A percentile compares a stretch with the other conserved stretches of the same genome.
phyloP scores from a whole-genome alignment of 1,284 basidiomycete genomes.

The Austropuccinia psidii region DNA sequence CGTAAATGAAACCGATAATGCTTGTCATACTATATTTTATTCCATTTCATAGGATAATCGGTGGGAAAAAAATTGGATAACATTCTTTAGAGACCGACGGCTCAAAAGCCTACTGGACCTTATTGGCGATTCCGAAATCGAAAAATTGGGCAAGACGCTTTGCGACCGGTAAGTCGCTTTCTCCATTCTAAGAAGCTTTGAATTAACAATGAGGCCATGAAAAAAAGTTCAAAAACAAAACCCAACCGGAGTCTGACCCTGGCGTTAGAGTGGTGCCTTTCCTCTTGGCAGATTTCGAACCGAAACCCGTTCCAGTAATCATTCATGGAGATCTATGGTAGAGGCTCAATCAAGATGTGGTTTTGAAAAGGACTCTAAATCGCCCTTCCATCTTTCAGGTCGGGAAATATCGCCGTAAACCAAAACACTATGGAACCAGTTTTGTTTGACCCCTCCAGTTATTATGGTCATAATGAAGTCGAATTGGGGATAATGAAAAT shows the following conservation, averaged over 20 bases:
- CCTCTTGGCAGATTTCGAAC: constrained; percentile 57
- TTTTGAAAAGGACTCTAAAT: constrained; percentile 33
- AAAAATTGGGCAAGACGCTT: constrained; percentile 56
- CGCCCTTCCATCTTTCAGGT: constrained; percentile 49
- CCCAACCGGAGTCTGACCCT: background rate
- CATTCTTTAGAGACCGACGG: constrained; percentile 57
- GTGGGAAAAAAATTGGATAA: constrained; percentile 51
- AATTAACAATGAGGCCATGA: background rate
- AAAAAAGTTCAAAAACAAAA: background rate
- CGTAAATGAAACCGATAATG: background rate
- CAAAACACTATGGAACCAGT: constrained; percentile 56
- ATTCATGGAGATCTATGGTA: constrained; percentile 78
- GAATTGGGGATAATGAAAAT: constrained; percentile 75
- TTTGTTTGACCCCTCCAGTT: constrained; percentile 73
- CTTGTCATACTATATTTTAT: constrained; percentile 3
- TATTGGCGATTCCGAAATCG: constrained; percentile 53
- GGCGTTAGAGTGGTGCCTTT: constrained; percentile 64
- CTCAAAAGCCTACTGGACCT: constrained; percentile 56
- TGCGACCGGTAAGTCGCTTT: constrained; percentile 54
- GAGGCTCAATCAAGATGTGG: constrained; percentile 33
- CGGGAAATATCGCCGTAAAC: constrained; percentile 64
- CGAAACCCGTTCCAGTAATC: constrained; percentile 61
- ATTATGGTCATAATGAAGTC: constrained; percentile 76
- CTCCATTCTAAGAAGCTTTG: background rate
- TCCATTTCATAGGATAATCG: constrained; percentile 13